Evolutionary conservation across 164 flowering plant species (phyloP).

Genomic region (Dillenia suffruticosa): DNA sequence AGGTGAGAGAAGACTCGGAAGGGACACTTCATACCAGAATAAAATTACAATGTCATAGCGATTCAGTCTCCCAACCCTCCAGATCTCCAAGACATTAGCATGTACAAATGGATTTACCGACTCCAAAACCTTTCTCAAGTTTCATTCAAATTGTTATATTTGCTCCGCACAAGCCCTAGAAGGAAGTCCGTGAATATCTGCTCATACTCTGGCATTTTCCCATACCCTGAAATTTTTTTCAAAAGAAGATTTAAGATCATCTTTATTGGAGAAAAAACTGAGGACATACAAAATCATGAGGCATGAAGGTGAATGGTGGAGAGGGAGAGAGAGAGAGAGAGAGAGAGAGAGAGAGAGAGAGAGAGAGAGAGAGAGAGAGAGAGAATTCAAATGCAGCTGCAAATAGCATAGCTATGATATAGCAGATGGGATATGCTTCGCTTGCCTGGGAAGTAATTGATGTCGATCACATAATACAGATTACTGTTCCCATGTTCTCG

Average conservation of each 20-base stretch:
- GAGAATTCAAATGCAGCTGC: not conserved
- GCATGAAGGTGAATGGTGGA: not conserved
- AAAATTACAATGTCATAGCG: not conserved
- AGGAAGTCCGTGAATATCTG: conserved; percentile 68
- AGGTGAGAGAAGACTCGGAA: not conserved
- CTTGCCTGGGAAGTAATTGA: conserved; percentile 68
- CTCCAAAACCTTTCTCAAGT: not conserved
- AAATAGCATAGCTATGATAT: not conserved
- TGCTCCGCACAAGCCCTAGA: conserved; percentile 35
- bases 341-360: not conserved
- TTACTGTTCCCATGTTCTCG: conserved; percentile 52
- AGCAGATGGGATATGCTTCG: not conserved
- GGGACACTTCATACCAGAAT: not conserved
- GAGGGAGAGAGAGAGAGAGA: not conserved
- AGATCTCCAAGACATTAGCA: not conserved
- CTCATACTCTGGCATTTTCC: conserved; percentile 76
- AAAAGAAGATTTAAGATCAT: not conserved
- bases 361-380: not conserved
- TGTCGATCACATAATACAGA: conserved; percentile 60
- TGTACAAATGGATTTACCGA: not conserved
- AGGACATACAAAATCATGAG: not conserved
- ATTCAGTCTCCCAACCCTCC: not conserved
- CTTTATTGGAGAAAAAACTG: no score
- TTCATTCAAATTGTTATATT: conserved; percentile 19
- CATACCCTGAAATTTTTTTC: conserved; percentile 26